These are phyloP conservation scores for Monosporozyma servazzii DNA, from an alignment of 805 yeast species.

Conservation along the genomic window DNA sequence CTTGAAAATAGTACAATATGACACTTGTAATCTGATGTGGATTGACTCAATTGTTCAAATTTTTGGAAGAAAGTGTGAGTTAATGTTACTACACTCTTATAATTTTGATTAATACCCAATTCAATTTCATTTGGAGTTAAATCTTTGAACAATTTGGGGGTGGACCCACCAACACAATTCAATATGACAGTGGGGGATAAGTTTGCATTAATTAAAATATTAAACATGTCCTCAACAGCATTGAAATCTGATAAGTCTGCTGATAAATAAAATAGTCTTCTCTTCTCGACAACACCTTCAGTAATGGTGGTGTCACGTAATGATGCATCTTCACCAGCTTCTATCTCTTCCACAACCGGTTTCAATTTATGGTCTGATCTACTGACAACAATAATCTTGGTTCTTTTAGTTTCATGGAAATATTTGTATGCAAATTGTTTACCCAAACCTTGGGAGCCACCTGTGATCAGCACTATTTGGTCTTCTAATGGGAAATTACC, in stretches of 20 bases:
- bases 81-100: constrained; percentile 60
- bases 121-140: constrained; percentile 48
- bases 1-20: constrained; percentile 64
- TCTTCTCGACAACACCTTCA: neutral
- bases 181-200: constrained; percentile 59
- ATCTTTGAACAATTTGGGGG: constrained; percentile 71
- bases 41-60: neutral
- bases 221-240: constrained; percentile 33
- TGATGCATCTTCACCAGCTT: constrained; percentile 1
- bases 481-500: constrained; percentile 24
- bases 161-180: constrained; percentile 83
- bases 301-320: neutral
- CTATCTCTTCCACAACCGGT: constrained; percentile 39
- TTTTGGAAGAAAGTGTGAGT: constrained; percentile 44
- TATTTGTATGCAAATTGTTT: constrained; percentile 59
- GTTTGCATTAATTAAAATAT: constrained; percentile 19
- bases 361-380: constrained; percentile 56
- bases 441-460: constrained; percentile 94
- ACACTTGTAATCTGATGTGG: constrained; percentile 21
- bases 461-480: constrained; percentile 66
- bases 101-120: constrained; percentile 58
- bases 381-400: constrained; percentile 67
- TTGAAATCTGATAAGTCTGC: constrained; percentile 60
- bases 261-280: constrained; percentile 35
- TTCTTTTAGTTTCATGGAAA: constrained; percentile 36